These are phyloP conservation scores for Coemansia sp. DNA, from an alignment of 192 early-diverging fungal species.

Conservation along the genomic window DNA sequence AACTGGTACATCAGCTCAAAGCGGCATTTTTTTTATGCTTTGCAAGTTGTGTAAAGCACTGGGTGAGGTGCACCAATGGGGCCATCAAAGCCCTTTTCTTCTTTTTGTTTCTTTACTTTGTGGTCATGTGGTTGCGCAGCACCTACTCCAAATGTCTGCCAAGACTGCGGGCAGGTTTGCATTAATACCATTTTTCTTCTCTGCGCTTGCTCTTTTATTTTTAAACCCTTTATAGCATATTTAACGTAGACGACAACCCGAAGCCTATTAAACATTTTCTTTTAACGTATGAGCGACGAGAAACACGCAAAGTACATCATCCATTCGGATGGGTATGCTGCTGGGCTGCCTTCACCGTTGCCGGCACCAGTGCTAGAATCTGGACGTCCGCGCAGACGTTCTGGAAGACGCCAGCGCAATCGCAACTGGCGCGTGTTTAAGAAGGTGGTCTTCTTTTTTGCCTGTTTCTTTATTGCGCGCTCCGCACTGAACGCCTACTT, in stretches of 20 bases:
- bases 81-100: neutral
- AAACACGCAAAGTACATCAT: conserved; percentile 31
- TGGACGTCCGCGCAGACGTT: conserved; percentile 17
- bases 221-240: neutral
- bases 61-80: neutral
- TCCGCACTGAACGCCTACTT: neutral
- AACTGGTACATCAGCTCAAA: too few relatives aligned
- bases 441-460: neutral
- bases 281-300: conserved; percentile 41
- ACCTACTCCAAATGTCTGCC: neutral
- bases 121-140: neutral
- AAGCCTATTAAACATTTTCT: neutral
- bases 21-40: neutral
- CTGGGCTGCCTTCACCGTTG: conserved; percentile 5
- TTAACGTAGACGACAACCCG: neutral
- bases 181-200: neutral
- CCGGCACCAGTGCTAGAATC: conserved; percentile 16
- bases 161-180: neutral
- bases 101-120: neutral
- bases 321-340: conserved; percentile 24
- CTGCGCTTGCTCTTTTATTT: conserved; percentile 4
- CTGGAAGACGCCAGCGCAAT: conserved; percentile 9
- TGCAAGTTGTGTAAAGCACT: neutral
- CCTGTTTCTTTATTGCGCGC: conserved; percentile 4
- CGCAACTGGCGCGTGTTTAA: neutral